Evolutionary conservation across 768 basidiomycete species (phyloP), one percentile per base, ranked within the genome.

Genomic region (Russula sp.): DNA sequence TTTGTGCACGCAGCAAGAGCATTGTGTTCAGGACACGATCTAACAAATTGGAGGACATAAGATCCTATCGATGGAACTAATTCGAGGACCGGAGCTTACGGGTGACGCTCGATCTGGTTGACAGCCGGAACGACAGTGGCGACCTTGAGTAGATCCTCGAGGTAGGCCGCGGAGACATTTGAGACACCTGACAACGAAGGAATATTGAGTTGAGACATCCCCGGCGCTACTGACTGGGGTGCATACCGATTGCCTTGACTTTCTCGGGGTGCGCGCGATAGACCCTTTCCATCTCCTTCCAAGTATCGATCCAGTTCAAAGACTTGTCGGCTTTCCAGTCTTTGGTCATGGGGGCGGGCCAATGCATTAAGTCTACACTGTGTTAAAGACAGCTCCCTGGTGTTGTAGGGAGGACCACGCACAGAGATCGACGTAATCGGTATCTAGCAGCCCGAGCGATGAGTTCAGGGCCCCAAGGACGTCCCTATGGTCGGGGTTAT

Each of bases 371-470:
- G 82, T 84, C 85, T 87, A 22, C 49, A 27, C 48, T 57, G 27
- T 53, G 22, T 40, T 10, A 27, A n/a, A 51, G 9, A 10, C 32
- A n/a, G 31, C 34, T 45, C n/a, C 6, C 31, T 22, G 11, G 18
- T 56, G 7, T 6, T 2, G 22, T 32, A 31, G 31, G 32, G 34
- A 35, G 1, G 4, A 53, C 35, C 22, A 74, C 77, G 69, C 70
- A 84, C 87, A 93, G 31, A 93, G 82, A 70, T 94, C 90, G 52
- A 94, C 77, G 72, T 94, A 94, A 54, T 84, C 78, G 1, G 85
- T 87, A 35, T 82, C 84, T 52, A 96, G 84, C 58, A 79, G 77
- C 68, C 78, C 75, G 61, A 95, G 80, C n/a, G 89, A 88, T 35
- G 74, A 74, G 63, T 87, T 79, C 34, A 96, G 78, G n/a, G 86